Conservation (phyloP, 805 yeast genomes). For the Cyberlindnera bimundalis region DNA sequence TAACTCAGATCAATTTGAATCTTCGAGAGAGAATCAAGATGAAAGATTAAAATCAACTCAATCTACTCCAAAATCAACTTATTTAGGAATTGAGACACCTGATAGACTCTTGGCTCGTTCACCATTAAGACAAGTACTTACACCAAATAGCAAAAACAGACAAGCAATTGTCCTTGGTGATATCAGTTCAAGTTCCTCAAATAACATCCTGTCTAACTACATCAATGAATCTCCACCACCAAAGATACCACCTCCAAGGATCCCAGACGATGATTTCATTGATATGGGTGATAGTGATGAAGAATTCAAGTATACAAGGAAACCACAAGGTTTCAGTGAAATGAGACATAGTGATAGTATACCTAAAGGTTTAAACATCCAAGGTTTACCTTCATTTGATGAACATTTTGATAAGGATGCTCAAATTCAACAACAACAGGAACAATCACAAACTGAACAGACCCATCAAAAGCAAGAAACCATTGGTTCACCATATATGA, state of each 20-base stretch:
- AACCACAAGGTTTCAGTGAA: slow-evolving; percentile 20
- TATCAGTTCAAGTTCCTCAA: slow-evolving; percentile 24
- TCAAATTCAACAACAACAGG: not conserved
- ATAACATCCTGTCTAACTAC: slow-evolving; percentile 24
- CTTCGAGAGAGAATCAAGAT: not conserved
- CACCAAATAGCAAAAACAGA: slow-evolving; percentile 26
- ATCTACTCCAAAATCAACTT: slow-evolving; percentile 5
- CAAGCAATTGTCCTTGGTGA: slow-evolving; percentile 25
- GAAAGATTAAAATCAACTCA: not conserved
- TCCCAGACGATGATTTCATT: slow-evolving; percentile 19
- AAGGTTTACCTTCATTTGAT: slow-evolving; percentile 19
- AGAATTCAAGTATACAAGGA: slow-evolving; percentile 17
- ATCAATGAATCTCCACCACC: slow-evolving; percentile 26
- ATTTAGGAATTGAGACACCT: slow-evolving; percentile 8
- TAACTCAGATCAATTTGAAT: not conserved
- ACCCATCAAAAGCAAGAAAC: too few species aligned
- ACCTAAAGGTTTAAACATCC: slow-evolving; percentile 24
- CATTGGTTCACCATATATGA: too few species aligned
- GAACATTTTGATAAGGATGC: slow-evolving; percentile 15
- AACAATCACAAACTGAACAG: not conserved
- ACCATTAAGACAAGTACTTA: slow-evolving; percentile 18
- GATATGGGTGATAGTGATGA: slow-evolving; percentile 18
- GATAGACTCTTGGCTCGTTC: slow-evolving; percentile 10
- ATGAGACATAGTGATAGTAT: slow-evolving; percentile 20
- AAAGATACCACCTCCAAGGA: slow-evolving; percentile 15